These are phyloP conservation scores for Trichoderma oligosporum DNA, from an alignment of 2,329 filamentous ascomycete genomes.

Conservation along the genomic window DNA sequence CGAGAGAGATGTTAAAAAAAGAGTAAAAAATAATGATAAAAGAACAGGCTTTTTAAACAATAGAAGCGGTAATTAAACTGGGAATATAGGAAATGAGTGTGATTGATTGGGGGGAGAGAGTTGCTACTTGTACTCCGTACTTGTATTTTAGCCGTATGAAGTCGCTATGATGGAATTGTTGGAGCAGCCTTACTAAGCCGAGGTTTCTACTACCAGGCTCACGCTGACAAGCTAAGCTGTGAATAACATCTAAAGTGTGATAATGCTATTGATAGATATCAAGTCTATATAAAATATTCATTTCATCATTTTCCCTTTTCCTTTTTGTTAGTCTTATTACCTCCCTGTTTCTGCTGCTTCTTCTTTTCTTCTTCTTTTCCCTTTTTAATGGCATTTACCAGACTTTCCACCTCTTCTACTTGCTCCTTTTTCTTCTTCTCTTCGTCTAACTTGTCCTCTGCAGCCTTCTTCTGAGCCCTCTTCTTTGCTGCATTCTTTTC, in stretches of 20 bases:
- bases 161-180: constrained; percentile 14
- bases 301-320: constrained; percentile 8
- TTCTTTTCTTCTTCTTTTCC: constrained; percentile 20
- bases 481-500: constrained; percentile 73
- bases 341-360: constrained; percentile 12
- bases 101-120: background rate
- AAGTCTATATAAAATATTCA: background rate
- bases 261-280: background rate
- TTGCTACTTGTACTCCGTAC: too few species aligned
- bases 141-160: constrained; percentile 13
- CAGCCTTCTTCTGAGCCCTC: constrained; percentile 40
- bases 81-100: background rate
- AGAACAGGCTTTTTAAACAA: background rate
- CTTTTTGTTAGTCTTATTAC: constrained; percentile 15
- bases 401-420: constrained; percentile 26
- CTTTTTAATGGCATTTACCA: constrained; percentile 20
- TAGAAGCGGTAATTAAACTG: background rate
- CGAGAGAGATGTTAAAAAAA: background rate
- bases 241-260: background rate
- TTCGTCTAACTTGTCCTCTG: constrained; percentile 35
- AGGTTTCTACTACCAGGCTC: background rate
- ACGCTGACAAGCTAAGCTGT: background rate
- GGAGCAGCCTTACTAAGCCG: constrained; percentile 19
- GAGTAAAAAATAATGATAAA: too few species aligned
- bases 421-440: constrained; percentile 40